Conservation (phyloP, 192 early-diverging fungal species). For the Gaertneriomyces sp. region DNA sequence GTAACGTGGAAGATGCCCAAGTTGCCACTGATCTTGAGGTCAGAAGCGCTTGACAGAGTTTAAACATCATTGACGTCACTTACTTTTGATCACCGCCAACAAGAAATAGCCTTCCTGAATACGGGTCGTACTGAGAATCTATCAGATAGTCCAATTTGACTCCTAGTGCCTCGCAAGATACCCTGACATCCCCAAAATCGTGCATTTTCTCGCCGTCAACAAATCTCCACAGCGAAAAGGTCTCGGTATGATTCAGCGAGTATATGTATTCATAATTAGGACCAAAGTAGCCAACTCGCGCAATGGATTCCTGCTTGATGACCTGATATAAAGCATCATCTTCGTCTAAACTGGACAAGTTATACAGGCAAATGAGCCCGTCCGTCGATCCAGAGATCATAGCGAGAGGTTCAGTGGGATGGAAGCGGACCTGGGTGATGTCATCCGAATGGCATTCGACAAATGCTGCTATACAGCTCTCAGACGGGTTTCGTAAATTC, state of each 20-base stretch:
- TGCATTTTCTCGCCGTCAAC: conserved; percentile 43
- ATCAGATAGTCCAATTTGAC: conserved; percentile 74
- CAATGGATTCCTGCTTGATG: conserved; percentile 80
- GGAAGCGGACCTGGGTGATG: conserved; percentile 49
- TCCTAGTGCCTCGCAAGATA: conserved; percentile 32
- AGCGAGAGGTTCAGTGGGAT: conserved; percentile 36
- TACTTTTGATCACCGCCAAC: conserved; percentile 70
- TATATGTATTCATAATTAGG: conserved; percentile 85
- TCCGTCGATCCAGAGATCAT: conserved; percentile 50
- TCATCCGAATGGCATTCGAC: conserved; percentile 55
- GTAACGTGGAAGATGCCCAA: conserved; percentile 79
- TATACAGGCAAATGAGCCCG: conserved; percentile 68
- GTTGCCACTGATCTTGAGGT: conserved; percentile 53
- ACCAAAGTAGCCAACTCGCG: conserved; percentile 87
- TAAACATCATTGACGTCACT: conserved; percentile 6
- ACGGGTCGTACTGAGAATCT: conserved; percentile 72
- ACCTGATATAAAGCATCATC: conserved; percentile 83
- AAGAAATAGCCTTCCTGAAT: conserved; percentile 69
- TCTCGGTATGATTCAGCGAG: conserved; percentile 85
- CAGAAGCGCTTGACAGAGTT: neutral
- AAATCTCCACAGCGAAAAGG: conserved; percentile 73
- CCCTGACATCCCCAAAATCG: conserved; percentile 78
- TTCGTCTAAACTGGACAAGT: conserved; percentile 69
- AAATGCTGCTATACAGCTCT: conserved; percentile 27
- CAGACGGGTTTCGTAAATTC: conserved; percentile 30